Evolutionary conservation across 805 yeast species (phyloP).

Genomic region (Candida maris): DNA sequence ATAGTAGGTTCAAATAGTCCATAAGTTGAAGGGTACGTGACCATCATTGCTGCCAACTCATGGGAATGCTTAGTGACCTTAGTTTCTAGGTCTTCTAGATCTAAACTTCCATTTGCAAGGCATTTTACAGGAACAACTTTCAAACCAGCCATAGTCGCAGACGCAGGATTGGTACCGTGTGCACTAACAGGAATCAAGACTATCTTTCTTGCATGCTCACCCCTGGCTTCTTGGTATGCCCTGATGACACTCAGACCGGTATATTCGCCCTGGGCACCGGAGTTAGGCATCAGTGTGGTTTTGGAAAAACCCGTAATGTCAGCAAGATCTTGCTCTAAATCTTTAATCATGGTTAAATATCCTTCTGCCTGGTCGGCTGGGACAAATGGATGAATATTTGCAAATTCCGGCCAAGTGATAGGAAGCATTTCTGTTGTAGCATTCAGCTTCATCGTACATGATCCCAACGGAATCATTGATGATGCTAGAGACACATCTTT

Average conservation of each 20-base stretch:
- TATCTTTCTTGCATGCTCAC: constrained; percentile 71
- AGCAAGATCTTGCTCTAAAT: constrained; percentile 79
- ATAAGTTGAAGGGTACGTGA: constrained; percentile 96
- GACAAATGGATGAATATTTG: constrained; percentile 86
- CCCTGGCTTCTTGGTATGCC: constrained; percentile 66
- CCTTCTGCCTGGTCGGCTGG: constrained; percentile 89
- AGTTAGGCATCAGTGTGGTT: constrained; percentile 90
- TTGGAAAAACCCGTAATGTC: constrained; percentile 92
- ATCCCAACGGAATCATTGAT: constrained; percentile 96
- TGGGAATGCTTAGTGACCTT: constrained; percentile 70
- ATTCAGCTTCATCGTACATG: constrained; percentile 97
- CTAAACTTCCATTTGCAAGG: constrained; percentile 78
- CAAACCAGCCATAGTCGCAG: constrained; percentile 95
- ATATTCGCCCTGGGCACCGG: constrained; percentile 99
- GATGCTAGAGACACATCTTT: constrained; percentile 92
- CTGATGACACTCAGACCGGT: constrained; percentile 87
- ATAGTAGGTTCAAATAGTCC: constrained; percentile 95
- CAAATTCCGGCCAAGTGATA: constrained; percentile 90
- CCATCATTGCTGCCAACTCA: constrained; percentile 86
- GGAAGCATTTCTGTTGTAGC: constrained; percentile 95
- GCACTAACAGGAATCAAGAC: constrained; percentile 97
- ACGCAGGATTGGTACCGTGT: constrained; percentile 98
- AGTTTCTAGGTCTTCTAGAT: constrained; percentile 64
- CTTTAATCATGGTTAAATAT: constrained; percentile 68
- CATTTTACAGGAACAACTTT: constrained; percentile 93